Base-by-base conservation (phyloP, 352 stramenopile genomes). In the Aphanomyces cochlioides region DNA sequence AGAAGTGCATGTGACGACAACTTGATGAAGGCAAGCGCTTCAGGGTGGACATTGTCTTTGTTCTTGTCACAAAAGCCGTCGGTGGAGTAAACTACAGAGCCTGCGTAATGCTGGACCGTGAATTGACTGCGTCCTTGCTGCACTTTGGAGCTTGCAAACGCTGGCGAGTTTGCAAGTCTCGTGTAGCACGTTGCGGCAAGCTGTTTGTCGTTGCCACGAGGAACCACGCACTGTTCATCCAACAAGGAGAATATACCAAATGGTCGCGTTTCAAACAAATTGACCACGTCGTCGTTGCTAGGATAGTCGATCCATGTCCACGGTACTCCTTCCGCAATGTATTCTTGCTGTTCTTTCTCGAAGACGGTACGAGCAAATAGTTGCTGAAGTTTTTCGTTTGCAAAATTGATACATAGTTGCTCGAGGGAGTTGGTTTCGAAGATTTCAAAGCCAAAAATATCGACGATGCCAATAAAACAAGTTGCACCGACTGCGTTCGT, bases 221-320 rank as follows among this genome's bases (percentile, higher is more conserved):
- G 73, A 28, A 77, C 56, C 6, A 74, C 45, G 48, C 58, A 73
- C 64, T 88, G 75, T 38, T 87, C 80, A 39, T 88, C 76, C 3
- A 75, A 45, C 36, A 75, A 43, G 10, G 45, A 37, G 45, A 75
- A 69, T 1, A 75, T 38, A 1, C 72, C 72, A 19, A 28, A 40
- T 21, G 89, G 90, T 8, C 75, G 77, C 40, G 74, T 77, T n/a
- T 81, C 75, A 56, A 88, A 81, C 7, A 88, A 73, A n/a, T 78
- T 61, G n/a, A 87, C 65, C 6, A 81, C 61, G 19, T 56, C 48
- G 37, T 80, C 64, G 56, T 79, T 79, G 60, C 80, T 67, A 17
- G 70, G 56, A 47, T 72, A 77, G 10, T 50, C 56, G 54, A 78
- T 54, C 15, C 43, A 56, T 10, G 61, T 61, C 40, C 65, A 75